A percentile compares a stretch with the other conserved stretches of the same genome.
Evolutionary conservation across 495 filamentous ascomycete species (phyloP).

Genomic region (Pyrenula aspistea): DNA sequence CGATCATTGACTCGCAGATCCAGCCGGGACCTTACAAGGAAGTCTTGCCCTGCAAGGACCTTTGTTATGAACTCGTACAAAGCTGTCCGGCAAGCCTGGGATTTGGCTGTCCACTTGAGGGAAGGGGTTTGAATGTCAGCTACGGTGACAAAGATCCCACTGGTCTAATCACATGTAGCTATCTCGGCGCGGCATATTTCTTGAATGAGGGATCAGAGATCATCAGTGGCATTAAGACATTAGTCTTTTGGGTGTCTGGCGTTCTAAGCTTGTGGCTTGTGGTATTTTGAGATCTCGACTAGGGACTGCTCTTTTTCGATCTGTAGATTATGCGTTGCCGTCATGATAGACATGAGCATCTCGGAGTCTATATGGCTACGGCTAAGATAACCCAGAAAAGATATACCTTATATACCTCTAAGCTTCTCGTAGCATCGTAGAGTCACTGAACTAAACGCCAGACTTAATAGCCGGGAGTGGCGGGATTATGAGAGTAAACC

Average conservation of each 20-base stretch:
- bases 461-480: too few relatives aligned
- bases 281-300: neutral
- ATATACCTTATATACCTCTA: too few relatives aligned
- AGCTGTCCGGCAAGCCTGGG: slow-evolving; percentile 69
- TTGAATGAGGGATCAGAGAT: slow-evolving; percentile 18
- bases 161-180: slow-evolving; percentile 43
- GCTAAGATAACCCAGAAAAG: too few relatives aligned
- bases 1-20: slow-evolving; percentile 56
- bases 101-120: slow-evolving; percentile 61
- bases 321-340: neutral
- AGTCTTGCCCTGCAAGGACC: slow-evolving; percentile 68
- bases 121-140: slow-evolving; percentile 43
- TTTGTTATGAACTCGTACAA: slow-evolving; percentile 74
- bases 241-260: slow-evolving; percentile 5
- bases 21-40: slow-evolving; percentile 89
- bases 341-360: neutral
- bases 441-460: too few relatives aligned
- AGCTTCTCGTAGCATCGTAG: too few relatives aligned
- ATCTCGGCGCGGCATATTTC: slow-evolving; percentile 41
- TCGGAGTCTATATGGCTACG: too few relatives aligned
- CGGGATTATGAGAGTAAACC: too few relatives aligned
- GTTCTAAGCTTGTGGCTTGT: slow-evolving; percentile 1
- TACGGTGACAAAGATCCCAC: slow-evolving; percentile 44
- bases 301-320: neutral
- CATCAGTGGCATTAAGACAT: slow-evolving; percentile 8